These are phyloP conservation scores for Globisporangium viniferum DNA, from an alignment of 352 stramenopile species.

Conservation along the genomic window DNA sequence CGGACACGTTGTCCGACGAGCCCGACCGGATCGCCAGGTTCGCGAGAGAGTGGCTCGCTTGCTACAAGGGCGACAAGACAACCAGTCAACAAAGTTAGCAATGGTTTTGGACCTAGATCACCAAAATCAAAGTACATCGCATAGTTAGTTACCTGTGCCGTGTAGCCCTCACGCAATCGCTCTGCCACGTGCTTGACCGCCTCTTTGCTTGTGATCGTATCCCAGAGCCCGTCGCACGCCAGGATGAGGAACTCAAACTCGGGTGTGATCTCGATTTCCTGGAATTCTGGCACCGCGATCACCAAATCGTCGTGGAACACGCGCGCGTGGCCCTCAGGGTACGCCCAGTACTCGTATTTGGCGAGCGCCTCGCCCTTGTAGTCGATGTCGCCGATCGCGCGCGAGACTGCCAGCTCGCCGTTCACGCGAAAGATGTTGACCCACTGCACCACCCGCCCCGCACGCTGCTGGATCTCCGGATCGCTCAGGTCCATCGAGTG, in stretches of 20 bases:
- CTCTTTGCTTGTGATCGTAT: conserved; percentile 92
- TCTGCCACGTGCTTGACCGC: conserved; percentile 82
- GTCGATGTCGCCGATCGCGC: conserved; percentile 90
- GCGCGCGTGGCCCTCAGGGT: conserved; percentile 75
- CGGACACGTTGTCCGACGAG: conserved; percentile 87
- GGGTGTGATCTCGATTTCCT: conserved; percentile 86
- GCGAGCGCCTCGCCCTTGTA: conserved; percentile 83
- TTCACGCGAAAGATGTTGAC: conserved; percentile 88
- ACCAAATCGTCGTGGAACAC: conserved; percentile 85
- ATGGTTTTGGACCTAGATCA: background rate
- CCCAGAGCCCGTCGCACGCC: conserved; percentile 91
- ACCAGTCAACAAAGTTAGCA: background rate
- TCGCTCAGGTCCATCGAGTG: conserved; percentile 88
- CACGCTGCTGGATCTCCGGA: conserved; percentile 78
- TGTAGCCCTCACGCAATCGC: conserved; percentile 65
- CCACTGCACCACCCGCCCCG: conserved; percentile 79
- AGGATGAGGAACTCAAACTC: conserved; percentile 92
- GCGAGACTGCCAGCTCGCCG: conserved; percentile 90
- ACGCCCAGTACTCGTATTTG: conserved; percentile 83
- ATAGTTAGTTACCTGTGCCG: conserved; percentile 40
- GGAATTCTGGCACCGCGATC: conserved; percentile 82
- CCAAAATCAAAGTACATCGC: background rate
- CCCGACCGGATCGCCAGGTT: conserved; percentile 86
- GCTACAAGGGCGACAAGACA: conserved; percentile 20
- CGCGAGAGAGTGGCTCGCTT: conserved; percentile 79